Conservation (phyloP, 2,329 filamentous ascomycete genomes). For the Colletotrichum echinochloae region DNA sequence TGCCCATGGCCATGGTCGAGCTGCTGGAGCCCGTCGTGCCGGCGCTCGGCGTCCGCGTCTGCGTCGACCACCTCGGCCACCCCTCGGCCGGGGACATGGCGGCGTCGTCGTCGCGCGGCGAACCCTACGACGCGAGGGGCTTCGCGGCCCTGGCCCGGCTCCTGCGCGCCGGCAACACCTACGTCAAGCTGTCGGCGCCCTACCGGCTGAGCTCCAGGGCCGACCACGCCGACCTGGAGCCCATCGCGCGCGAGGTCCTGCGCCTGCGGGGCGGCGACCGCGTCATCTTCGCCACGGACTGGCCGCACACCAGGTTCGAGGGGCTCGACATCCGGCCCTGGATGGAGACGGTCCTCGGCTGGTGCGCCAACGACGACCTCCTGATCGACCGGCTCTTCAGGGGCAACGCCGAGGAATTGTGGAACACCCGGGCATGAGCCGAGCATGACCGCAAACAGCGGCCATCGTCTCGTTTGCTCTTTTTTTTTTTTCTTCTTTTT, state of each 20-base stretch:
- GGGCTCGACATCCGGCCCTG: constrained; percentile 67
- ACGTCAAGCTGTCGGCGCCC: constrained; percentile 69
- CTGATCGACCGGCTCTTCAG: constrained; percentile 65
- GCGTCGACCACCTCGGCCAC: constrained; percentile 70
- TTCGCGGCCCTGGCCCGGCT: constrained; percentile 62
- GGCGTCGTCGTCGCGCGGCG: constrained; percentile 42
- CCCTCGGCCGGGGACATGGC: constrained; percentile 52
- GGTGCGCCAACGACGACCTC: constrained; percentile 59
- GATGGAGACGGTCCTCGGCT: constrained; percentile 64
- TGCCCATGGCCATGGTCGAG: constrained; percentile 63
- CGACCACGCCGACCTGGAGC: constrained; percentile 58
- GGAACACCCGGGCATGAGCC: constrained; percentile 43
- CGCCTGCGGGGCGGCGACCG: constrained; percentile 54
- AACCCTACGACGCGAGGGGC: constrained; percentile 61
- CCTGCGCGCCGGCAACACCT: constrained; percentile 60
- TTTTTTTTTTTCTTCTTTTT: neutral
- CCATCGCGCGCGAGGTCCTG: constrained; percentile 62
- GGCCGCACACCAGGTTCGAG: constrained; percentile 73
- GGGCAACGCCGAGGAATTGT: constrained; percentile 66
- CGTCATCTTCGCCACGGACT: constrained; percentile 71
- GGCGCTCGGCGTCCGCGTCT: constrained; percentile 62
- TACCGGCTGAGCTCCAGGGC: constrained; percentile 65
- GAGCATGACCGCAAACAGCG: constrained; percentile 2
- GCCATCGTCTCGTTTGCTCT: neutral
- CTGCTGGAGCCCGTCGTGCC: constrained; percentile 62